phyloP scores from a whole-genome alignment of 2,329 filamentous ascomycete genomes.

The Alternaria angustiovoidea region DNA sequence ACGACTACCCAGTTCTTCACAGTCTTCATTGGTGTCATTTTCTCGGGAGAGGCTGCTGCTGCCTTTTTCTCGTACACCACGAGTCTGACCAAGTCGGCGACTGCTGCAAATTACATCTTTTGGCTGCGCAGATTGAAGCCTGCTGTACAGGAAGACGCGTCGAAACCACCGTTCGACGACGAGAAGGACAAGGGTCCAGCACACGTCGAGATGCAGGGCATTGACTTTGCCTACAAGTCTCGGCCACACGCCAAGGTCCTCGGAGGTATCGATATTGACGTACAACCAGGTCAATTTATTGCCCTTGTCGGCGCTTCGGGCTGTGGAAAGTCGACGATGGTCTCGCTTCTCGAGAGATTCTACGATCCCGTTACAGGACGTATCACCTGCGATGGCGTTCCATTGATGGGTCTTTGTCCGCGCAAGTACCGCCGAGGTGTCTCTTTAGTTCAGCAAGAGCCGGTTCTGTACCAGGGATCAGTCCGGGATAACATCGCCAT shows the following conservation, averaged over 20 bases:
- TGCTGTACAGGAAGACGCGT: constrained; percentile 49
- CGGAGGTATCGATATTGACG: constrained; percentile 76
- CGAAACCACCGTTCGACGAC: constrained; percentile 44
- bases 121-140: constrained; percentile 52
- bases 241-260: constrained; percentile 80
- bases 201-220: constrained; percentile 60
- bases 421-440: constrained; percentile 85
- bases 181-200: constrained; percentile 42
- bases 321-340: constrained; percentile 93
- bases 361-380: constrained; percentile 86
- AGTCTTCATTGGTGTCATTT: constrained; percentile 70
- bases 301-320: constrained; percentile 91
- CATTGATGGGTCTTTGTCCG: constrained; percentile 77
- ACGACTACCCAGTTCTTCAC: constrained; percentile 88
- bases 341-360: constrained; percentile 90
- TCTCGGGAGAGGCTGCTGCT: constrained; percentile 70
- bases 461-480: constrained; percentile 91
- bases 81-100: constrained; percentile 95
- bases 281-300: constrained; percentile 75
- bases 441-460: constrained; percentile 91
- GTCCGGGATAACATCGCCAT: constrained; percentile 91
- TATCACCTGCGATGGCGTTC: constrained; percentile 79
- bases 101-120: constrained; percentile 70
- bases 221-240: constrained; percentile 84
- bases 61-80: constrained; percentile 92